phyloP scores from a whole-genome alignment of 331 rosid genomes.

The Cydonia oblonga region DNA sequence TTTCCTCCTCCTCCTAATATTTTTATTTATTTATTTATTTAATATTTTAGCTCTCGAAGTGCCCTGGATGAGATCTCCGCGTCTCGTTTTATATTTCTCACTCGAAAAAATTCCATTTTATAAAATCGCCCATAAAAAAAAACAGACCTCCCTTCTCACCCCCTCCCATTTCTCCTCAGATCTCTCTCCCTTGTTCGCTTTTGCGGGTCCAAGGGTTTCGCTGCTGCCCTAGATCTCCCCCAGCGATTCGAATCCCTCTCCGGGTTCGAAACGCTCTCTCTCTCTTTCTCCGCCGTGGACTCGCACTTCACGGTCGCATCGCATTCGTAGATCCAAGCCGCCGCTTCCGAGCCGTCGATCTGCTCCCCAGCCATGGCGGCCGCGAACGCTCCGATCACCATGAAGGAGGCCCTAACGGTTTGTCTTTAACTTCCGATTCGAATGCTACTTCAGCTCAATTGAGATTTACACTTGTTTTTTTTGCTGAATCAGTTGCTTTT shows the following conservation, averaged over 20 bases:
- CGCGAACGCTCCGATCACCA: slow-evolving; percentile 98
- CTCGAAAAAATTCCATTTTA: slow-evolving; percentile 17
- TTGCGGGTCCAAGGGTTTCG: slow-evolving; percentile 29
- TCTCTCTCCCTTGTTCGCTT: slow-evolving; percentile 13
- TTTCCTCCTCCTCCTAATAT: background rate
- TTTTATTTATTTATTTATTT: background rate
- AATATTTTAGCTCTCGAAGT: slow-evolving; percentile 5
- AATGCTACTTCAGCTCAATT: slow-evolving; percentile 18
- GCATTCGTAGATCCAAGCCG: slow-evolving; percentile 36
- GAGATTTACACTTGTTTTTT: background rate
- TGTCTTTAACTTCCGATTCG: slow-evolving; percentile 17
- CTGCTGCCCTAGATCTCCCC: slow-evolving; percentile 57
- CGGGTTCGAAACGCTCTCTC: slow-evolving; percentile 15
- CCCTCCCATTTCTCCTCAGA: background rate
- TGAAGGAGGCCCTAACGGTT: slow-evolving; percentile 90
- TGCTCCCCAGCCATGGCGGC: slow-evolving; percentile 73
- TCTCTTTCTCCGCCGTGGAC: slow-evolving; percentile 8
- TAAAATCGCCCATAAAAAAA: slow-evolving; percentile 15
- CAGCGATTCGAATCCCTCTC: slow-evolving; percentile 38
- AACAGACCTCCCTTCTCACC: background rate
- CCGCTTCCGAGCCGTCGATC: slow-evolving; percentile 32
- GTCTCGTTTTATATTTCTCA: slow-evolving; percentile 17
- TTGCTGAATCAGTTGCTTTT: slow-evolving; percentile 8
- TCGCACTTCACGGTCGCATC: slow-evolving; percentile 16
- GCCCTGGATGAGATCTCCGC: slow-evolving; percentile 21